Percentiles rank a stretch among this genome's conserved stretches.
Conservation (phyloP, 2,329 filamentous ascomycete species). For the Fusarium setosum region DNA sequence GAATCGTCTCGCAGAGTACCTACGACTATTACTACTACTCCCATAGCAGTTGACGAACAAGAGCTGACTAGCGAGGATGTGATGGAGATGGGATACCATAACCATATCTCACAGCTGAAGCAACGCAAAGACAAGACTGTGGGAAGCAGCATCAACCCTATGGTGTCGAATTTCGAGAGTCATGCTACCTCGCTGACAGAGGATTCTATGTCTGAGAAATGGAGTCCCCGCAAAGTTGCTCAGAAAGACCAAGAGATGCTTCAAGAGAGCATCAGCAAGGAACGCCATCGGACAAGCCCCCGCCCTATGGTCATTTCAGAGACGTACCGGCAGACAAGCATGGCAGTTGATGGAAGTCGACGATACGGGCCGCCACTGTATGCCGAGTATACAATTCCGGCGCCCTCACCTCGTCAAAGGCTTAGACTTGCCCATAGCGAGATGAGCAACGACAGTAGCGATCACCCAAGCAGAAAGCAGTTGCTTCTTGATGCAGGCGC, state of each 20-base stretch:
- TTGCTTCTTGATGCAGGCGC: conserved; percentile 12
- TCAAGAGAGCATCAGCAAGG: not conserved
- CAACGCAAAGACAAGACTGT: not conserved
- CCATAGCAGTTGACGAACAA: conserved; percentile 19
- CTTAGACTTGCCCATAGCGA: not conserved
- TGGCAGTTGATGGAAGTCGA: not conserved
- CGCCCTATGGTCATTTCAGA: not conserved
- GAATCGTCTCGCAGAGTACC: not conserved
- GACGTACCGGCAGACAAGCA: conserved; percentile 2
- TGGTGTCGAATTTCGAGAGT: not conserved
- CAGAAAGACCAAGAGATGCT: conserved; percentile 10
- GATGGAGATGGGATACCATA: conserved; percentile 44
- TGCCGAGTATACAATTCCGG: not conserved
- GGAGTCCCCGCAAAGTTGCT: conserved; percentile 32
- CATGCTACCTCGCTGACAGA: not conserved
- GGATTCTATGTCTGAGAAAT: conserved; percentile 24
- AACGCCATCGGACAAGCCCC: not conserved
- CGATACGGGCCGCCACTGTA: not conserved
- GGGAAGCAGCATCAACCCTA: not conserved
- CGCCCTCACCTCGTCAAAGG: not conserved
- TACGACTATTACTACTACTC: not conserved
- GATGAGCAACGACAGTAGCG: not conserved
- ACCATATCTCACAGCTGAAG: not conserved
- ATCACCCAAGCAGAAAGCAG: conserved; percentile 12
- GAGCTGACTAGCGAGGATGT: conserved; percentile 64